These are phyloP conservation scores for Rosa rugosa DNA, from an alignment of 306 rosid genomes.

Conservation along the genomic window DNA sequence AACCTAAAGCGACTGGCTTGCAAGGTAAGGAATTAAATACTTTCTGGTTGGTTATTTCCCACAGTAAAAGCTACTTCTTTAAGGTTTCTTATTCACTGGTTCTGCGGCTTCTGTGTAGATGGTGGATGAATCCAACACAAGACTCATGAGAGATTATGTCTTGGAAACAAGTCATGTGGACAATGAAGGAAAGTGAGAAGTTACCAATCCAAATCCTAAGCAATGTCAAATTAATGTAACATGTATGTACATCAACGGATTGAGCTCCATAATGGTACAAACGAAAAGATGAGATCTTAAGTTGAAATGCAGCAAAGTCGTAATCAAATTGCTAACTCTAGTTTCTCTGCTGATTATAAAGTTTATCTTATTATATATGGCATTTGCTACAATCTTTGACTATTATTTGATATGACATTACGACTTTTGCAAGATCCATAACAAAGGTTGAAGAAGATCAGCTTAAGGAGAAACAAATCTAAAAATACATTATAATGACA, in stretches of 20 bases:
- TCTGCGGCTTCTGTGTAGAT: conserved; percentile 46
- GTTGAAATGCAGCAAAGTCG: not conserved
- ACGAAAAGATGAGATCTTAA: not conserved
- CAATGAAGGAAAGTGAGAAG: conserved; percentile 43
- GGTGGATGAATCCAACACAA: conserved; percentile 75
- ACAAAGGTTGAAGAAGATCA: not conserved
- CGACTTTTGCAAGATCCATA: not conserved
- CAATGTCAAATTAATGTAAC: not conserved
- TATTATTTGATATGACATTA: not conserved
- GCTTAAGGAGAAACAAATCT: not conserved
- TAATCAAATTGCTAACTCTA: not conserved
- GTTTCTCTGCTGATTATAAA: not conserved
- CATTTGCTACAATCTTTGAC: not conserved
- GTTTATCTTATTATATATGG: not conserved
- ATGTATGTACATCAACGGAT: not conserved
- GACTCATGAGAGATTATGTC: conserved; percentile 74
- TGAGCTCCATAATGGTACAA: not conserved
- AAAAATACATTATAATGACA: not conserved
- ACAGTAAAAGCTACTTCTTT: not conserved
- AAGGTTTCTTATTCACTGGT: conserved; percentile 2
- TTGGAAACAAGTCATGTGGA: conserved; percentile 62
- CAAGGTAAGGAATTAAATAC: conserved; percentile 46
- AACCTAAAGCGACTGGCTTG: conserved; percentile 60
- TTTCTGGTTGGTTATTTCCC: not conserved
- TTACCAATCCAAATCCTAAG: conserved; percentile 17